Evolutionary conservation across 306 rosid species (phyloP).

Genomic region (Chamaecrista fasciculata): DNA sequence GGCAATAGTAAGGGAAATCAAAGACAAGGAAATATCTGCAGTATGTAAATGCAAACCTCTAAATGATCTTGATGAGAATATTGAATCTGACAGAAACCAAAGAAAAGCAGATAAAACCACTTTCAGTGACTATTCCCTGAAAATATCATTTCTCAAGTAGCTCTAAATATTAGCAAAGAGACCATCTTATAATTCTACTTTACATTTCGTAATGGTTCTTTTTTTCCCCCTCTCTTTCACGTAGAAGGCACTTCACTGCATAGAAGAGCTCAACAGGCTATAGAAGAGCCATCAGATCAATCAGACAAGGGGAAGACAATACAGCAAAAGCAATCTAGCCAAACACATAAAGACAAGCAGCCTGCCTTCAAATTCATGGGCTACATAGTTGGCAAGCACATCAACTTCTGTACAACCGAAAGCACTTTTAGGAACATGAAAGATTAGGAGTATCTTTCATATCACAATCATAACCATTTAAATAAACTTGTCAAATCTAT

Average conservation of each 20-base stretch:
- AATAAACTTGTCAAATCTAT: conserved; percentile 6
- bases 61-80: neutral
- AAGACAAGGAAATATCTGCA: neutral
- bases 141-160: conserved; percentile 2
- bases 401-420: conserved; percentile 23
- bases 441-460: neutral
- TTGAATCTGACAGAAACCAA: conserved; percentile 1
- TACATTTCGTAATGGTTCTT: neutral
- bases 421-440: neutral
- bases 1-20: neutral
- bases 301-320: conserved; percentile 12
- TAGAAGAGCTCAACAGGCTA: neutral
- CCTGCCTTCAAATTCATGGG: neutral
- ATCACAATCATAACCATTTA: neutral
- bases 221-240: neutral
- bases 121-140: neutral
- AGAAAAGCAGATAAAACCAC: conserved; percentile 9
- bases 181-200: neutral
- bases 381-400: conserved; percentile 5
- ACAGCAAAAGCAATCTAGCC: conserved; percentile 16
- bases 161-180: conserved; percentile 12
- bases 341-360: conserved; percentile 4
- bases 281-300: conserved; percentile 3
- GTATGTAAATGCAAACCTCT: neutral
- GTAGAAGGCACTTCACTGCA: conserved; percentile 9